Conservation (phyloP, 2,329 filamentous ascomycete species). For the Cordyceps fumosorosea region DNA sequence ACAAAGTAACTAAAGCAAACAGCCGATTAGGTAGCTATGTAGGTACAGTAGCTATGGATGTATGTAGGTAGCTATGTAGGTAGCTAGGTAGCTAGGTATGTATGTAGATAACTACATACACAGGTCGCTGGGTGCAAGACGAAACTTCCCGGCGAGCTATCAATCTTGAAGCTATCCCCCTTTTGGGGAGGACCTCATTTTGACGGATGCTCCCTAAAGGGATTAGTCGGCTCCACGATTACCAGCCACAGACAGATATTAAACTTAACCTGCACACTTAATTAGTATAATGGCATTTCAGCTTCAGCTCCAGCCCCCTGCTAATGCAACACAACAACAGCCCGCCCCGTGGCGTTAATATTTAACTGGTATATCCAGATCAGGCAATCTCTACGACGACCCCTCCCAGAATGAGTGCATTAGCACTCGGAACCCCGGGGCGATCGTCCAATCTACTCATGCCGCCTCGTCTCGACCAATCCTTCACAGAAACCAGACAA, state of each 20-base stretch:
- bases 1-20: too few species aligned
- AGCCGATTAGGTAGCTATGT: background rate
- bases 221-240: too few species aligned
- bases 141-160: background rate
- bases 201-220: too few species aligned
- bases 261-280: background rate
- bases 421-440: background rate
- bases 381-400: background rate
- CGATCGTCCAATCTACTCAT: background rate
- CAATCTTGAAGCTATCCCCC: too few species aligned
- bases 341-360: background rate
- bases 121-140: too few species aligned
- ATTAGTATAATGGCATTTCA: background rate
- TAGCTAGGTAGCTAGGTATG: too few species aligned
- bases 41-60: too few species aligned
- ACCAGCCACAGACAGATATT: too few species aligned
- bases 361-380: background rate
- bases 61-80: too few species aligned
- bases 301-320: background rate
- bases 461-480: background rate
- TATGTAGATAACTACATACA: too few species aligned
- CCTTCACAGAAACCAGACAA: background rate
- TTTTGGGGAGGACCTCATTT: too few species aligned
- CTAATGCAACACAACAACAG: background rate
- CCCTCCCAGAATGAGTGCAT: background rate